These are phyloP conservation scores for Fulvia fulva DNA, from an alignment of 2,329 filamentous ascomycete genomes.

Conservation along the genomic window DNA sequence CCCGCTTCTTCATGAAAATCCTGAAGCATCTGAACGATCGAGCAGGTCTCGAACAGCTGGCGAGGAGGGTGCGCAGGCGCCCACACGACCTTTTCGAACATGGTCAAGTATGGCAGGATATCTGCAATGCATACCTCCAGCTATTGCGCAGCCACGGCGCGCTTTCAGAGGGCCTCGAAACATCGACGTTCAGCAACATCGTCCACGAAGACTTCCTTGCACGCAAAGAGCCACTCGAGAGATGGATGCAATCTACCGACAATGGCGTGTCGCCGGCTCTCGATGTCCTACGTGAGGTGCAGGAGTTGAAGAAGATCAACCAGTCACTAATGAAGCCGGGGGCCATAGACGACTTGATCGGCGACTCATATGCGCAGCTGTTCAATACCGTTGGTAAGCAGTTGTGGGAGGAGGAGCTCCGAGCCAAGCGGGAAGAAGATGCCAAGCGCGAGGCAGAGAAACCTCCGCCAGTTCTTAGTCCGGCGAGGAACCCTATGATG, in stretches of 20 bases:
- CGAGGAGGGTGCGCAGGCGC: slow-evolving; percentile 76
- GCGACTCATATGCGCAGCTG: slow-evolving; percentile 78
- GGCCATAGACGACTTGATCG: slow-evolving; percentile 87
- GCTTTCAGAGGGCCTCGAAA: slow-evolving; percentile 60
- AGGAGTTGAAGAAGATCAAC: slow-evolving; percentile 76
- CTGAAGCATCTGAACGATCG: slow-evolving; percentile 73
- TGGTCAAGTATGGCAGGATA: slow-evolving; percentile 58
- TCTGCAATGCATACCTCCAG: slow-evolving; percentile 57
- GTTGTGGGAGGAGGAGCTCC: slow-evolving; percentile 46
- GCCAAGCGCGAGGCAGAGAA: slow-evolving; percentile 16
- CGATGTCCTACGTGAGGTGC: slow-evolving; percentile 61
- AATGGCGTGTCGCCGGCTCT: slow-evolving; percentile 48
- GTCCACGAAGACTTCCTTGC: slow-evolving; percentile 62
- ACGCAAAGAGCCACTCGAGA: slow-evolving; percentile 57
- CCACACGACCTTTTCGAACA: slow-evolving; percentile 69
- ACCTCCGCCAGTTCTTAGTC: slow-evolving; percentile 15
- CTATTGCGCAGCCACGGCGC: slow-evolving; percentile 54
- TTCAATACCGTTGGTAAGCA: slow-evolving; percentile 64
- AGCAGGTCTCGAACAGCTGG: slow-evolving; percentile 68
- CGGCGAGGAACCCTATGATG: slow-evolving; percentile 31
- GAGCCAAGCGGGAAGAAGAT: slow-evolving; percentile 27
- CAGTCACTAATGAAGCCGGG: slow-evolving; percentile 79
- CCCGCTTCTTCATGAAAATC: slow-evolving; percentile 73
- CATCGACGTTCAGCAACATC: slow-evolving; percentile 60
- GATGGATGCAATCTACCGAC: slow-evolving; percentile 52